Percentiles rank a stretch among this genome's conserved stretches.
These are phyloP conservation scores for Sugiyamaella smithiae DNA, from an alignment of 805 yeast species.

Conservation along the genomic window DNA sequence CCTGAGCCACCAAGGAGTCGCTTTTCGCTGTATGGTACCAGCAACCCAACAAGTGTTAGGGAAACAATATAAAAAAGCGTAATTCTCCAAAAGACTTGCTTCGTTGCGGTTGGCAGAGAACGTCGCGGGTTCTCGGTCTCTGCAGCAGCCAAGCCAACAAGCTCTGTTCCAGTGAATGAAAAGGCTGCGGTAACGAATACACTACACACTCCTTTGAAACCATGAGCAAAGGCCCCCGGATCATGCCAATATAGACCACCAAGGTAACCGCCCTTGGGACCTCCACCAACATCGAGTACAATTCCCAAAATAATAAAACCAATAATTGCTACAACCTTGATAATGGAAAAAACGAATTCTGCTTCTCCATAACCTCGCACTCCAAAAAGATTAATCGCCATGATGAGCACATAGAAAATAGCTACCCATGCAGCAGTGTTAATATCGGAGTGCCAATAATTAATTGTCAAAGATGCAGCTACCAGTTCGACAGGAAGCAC, in stretches of 20 bases:
- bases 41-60: slow-evolving; percentile 56
- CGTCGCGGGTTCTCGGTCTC: slow-evolving; percentile 68
- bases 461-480: slow-evolving; percentile 54
- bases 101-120: slow-evolving; percentile 68
- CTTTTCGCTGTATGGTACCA: slow-evolving; percentile 63
- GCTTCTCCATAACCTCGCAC: slow-evolving; percentile 66
- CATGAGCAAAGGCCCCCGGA: slow-evolving; percentile 63
- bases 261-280: slow-evolving; percentile 54
- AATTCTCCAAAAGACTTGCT: slow-evolving; percentile 83
- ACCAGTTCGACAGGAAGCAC: slow-evolving; percentile 61
- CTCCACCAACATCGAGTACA: slow-evolving; percentile 50
- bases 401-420: slow-evolving; percentile 52
- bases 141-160: slow-evolving; percentile 73
- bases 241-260: slow-evolving; percentile 59
- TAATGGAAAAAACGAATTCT: slow-evolving; percentile 56
- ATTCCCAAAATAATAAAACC: slow-evolving; percentile 63
- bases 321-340: slow-evolving; percentile 55
- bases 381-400: slow-evolving; percentile 51
- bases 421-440: slow-evolving; percentile 58
- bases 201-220: slow-evolving; percentile 67
- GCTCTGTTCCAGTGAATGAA: slow-evolving; percentile 72
- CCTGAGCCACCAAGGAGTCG: slow-evolving; percentile 53
- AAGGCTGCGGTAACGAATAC: slow-evolving; percentile 79
- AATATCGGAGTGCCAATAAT: slow-evolving; percentile 48
- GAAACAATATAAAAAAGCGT: slow-evolving; percentile 64